phyloP scores from a whole-genome alignment of 129 eudicot species.

The sunflower (Helianthus annuus) region HanXRQr2.0-SUNRISE NC_035448.2:122192233-122192732 shows the following conservation, averaged over 20 bases:
- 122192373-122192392: conserved; percentile 76
- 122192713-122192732: neutral
- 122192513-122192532: conserved; percentile 80
- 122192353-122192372: conserved; percentile 67
- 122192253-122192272: neutral
- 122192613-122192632: conserved; percentile 2
- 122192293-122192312: conserved; percentile 97
- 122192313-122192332: conserved; percentile 85
- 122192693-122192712: neutral
- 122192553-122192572: conserved; percentile 92
- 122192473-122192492: neutral
- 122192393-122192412: conserved; percentile 85
- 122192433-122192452: neutral
- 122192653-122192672: neutral
- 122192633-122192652: neutral
- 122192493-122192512: conserved; percentile 19
- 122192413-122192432: neutral
- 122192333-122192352: conserved; percentile 96
- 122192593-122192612: conserved; percentile 77
- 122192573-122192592: conserved; percentile 95
- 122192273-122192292: conserved; percentile 15
- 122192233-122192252: neutral
- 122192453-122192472: conserved; percentile 3
- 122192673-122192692: neutral
- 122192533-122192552: conserved; percentile 86